phyloP scores from a whole-genome alignment of 495 filamentous ascomycete genomes.

The Daldinia grandis region DNA sequence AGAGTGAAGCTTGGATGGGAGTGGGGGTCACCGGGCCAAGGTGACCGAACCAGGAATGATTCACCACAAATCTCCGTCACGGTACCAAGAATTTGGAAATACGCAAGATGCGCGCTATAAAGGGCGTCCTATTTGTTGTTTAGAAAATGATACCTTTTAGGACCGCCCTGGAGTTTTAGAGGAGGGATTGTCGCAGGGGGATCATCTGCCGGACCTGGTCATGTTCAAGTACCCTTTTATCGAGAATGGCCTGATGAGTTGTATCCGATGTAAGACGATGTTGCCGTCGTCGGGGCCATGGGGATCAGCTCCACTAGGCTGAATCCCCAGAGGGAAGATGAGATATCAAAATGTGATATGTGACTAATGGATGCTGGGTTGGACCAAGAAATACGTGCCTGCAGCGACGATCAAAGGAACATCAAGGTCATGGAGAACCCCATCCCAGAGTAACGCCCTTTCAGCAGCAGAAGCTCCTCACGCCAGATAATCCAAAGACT shows the following conservation, averaged over 20 bases:
- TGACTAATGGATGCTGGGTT: conserved; percentile 34
- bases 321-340: conserved; percentile 33
- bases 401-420: conserved; percentile 44
- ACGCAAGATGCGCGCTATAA: conserved; percentile 4
- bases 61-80: conserved; percentile 22
- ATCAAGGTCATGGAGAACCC: conserved; percentile 37
- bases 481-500: conserved; percentile 29
- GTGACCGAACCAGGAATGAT: conserved; percentile 40
- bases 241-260: conserved; percentile 34
- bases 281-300: conserved; percentile 23
- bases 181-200: conserved; percentile 25
- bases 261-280: conserved; percentile 36
- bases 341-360: conserved; percentile 45
- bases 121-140: conserved; percentile 30
- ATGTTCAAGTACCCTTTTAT: conserved; percentile 30
- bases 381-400: conserved; percentile 38
- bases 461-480: conserved; percentile 17
- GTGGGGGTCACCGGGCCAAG: conserved; percentile 39
- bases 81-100: conserved; percentile 39
- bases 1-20: conserved; percentile 38
- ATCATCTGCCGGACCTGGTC: conserved; percentile 33
- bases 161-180: conserved; percentile 16
- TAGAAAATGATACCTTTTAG: conserved; percentile 43
- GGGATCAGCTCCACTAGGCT: conserved; percentile 40
- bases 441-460: conserved; percentile 33